Evolutionary conservation across 139 green algal species (phyloP), one percentile per base, ranked within the genome.

Genomic region (Microglena sp.): DNA sequence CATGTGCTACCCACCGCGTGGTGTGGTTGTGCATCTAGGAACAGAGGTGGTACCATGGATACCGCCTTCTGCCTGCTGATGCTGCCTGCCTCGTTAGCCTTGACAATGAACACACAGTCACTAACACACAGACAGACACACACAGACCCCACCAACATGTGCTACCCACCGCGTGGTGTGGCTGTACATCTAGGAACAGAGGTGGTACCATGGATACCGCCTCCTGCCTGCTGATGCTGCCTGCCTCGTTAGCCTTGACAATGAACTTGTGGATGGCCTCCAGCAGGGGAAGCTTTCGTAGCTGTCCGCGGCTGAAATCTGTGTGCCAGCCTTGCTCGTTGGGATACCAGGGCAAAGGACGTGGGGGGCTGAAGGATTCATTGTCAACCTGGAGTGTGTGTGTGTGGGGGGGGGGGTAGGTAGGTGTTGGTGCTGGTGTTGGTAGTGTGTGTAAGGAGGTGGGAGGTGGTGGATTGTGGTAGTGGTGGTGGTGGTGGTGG

Each of bases 61-160:
- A 98, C 94, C 2, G 89, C 91, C 78, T 99, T 94, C 83, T 99
- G 94, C 3, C 94, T 76, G 3, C 88, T 96, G 83, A 99, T 98
- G 79, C 58, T 86, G 27, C 94, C 94, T 5, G 76, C 72, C 5
- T 94, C 87, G 54, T 95, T 89, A 45, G 78, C 82, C 11, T 56
- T 68, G 67, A 82, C 81, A 43, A 89, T 69, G 57, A 82, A 82
- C 60, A 86, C 78, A 59, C n/a, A n/a, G n/a, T n/a, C n/a, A n/a
- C n/a, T n/a, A n/a, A n/a, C n/a, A n/a, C n/a, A n/a, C n/a, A n/a
- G n/a, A n/a, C n/a, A n/a, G n/a, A n/a, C n/a, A n/a, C n/a, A n/a
- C n/a, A n/a, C n/a, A n/a, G n/a, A n/a, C n/a, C n/a, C n/a, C 43
- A 53, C 43, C 18, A 18, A 24, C 18, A 24, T 53, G 43, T 18